Evolutionary conservation across 2,329 filamentous ascomycete species (phyloP).

Genomic region (Colletotrichum lentis): DNA sequence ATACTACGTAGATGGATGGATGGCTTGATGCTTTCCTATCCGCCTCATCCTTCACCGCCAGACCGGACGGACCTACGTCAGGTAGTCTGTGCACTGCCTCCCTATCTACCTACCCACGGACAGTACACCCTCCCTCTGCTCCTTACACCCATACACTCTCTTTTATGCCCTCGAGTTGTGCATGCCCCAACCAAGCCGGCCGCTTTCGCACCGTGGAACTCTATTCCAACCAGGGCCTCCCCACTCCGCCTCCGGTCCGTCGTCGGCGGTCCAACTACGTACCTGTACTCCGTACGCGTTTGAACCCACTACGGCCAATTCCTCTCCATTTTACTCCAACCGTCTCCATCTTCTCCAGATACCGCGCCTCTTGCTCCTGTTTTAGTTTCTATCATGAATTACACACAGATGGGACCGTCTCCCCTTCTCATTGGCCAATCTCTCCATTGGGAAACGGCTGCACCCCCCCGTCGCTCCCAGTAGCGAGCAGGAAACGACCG

Average conservation of each 20-base stretch:
- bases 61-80: constrained; percentile 17
- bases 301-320: not conserved
- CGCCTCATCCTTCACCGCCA: constrained; percentile 21
- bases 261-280: constrained; percentile 18
- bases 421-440: not conserved
- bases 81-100: not conserved
- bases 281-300: too few relatives aligned
- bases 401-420: constrained; percentile 5
- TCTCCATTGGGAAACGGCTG: not conserved
- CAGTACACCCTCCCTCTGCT: not conserved
- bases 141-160: not conserved
- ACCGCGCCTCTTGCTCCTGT: not conserved
- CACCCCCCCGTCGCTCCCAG: not conserved
- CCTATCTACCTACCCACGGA: too few relatives aligned
- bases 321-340: constrained; percentile 3
- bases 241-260: constrained; percentile 14
- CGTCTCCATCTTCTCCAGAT: constrained; percentile 12
- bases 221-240: constrained; percentile 13
- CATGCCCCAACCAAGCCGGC: constrained; percentile 6
- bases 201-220: constrained; percentile 16
- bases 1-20: too few relatives aligned
- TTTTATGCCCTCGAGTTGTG: too few relatives aligned
- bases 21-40: not conserved
- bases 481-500: not conserved
- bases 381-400: constrained; percentile 12